phyloP scores from a whole-genome alignment of 345 rosid genomes.

The Sisymbrium irio region DNA sequence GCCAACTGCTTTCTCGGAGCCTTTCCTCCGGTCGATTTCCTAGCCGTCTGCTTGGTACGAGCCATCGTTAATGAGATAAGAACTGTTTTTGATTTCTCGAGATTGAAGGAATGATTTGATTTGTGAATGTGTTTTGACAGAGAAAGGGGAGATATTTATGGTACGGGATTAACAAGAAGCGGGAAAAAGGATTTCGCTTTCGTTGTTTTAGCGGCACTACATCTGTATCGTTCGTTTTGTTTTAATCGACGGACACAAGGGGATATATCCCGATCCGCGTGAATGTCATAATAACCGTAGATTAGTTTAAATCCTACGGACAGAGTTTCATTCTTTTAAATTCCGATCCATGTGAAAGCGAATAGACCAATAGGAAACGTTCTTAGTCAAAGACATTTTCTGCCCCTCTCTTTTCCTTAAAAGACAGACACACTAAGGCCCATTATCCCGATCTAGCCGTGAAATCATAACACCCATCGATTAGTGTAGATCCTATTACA shows the following conservation, averaged over 20 bases:
- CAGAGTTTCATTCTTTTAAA: background rate
- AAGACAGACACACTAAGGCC: too few relatives aligned
- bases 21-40: slow-evolving; percentile 64
- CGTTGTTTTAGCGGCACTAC: background rate
- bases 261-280: background rate
- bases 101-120: slow-evolving; percentile 18
- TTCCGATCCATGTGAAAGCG: background rate
- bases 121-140: background rate
- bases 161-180: background rate
- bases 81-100: background rate
- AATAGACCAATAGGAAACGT: background rate
- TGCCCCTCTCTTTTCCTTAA: background rate
- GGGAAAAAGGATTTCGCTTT: slow-evolving; percentile 3
- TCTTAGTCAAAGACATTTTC: background rate
- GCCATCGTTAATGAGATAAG: slow-evolving; percentile 37
- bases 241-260: slow-evolving; percentile 21
- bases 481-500: too few relatives aligned
- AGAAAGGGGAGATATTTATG: slow-evolving; percentile 13
- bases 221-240: slow-evolving; percentile 5
- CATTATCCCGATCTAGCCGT: too few relatives aligned
- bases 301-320: background rate
- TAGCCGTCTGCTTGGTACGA: slow-evolving; percentile 61
- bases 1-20: slow-evolving; percentile 67
- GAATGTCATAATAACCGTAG: background rate
- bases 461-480: too few relatives aligned